Evolutionary conservation across 78 protist genomes (phyloP), one percentile per base, ranked within the genome.

Genomic region (Emiliania huxleyi): DNA sequence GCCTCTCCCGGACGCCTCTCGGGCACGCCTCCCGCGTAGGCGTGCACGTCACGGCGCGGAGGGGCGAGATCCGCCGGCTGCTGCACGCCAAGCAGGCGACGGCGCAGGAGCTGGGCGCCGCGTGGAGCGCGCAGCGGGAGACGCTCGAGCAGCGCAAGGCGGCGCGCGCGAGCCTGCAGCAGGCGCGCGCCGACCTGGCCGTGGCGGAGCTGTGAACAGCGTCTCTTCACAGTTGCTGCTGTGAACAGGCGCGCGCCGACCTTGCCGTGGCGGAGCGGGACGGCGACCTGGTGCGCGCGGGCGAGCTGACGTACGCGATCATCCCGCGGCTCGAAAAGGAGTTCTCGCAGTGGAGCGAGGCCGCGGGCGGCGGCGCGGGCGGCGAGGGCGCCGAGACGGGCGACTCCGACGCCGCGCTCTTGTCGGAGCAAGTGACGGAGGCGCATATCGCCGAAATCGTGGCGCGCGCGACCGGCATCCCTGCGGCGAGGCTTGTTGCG

Each of bases 371-470:
- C 83, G 23, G 37, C 37, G 46, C 6, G 48, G 37, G 44, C 49
- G 45, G 45, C 85, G 45, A 6, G 18, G n/a, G 46, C 33, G 85
- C 45, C 46, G 42, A 46, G 25, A 46, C 2, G 46, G 6, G 3
- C 37, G 33, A 25, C 35, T 19, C 2, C 23, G 40, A 23, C 23
- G 89, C 38, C 56, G n/a, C 44, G 19, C 49, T 81, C 25, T 56
- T 81, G 37, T 40, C 56, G 26, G 89, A 81, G 56, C 48, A 81
- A 56, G 93, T 91, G 93, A 45, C 62, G 48, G 37, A 91, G 2
- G 91, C 46, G 33, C 69, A 48, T 33, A 84, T 94, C 89, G 85
- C 93, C 75, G 93, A 71, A 44, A 84, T 94, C n/a, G 93, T 94
- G 35, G 22, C 95, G 52, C 35, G 69, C 18, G 83, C 91, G 94